Conservation (phyloP, 192 early-diverging fungal species). For the Rhizoclosmatium sp. region DNA sequence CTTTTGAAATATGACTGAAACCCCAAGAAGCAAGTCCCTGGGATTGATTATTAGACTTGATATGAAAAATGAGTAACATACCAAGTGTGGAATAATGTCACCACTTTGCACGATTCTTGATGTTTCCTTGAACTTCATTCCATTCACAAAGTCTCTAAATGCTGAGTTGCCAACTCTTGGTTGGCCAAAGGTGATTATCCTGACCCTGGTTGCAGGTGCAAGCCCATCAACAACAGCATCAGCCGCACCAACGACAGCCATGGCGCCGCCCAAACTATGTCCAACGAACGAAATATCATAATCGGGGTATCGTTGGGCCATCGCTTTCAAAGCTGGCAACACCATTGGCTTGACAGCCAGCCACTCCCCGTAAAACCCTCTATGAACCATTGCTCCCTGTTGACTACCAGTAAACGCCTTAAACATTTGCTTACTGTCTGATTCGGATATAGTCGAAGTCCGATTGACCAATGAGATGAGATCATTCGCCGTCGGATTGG, state of each 20-base stretch:
- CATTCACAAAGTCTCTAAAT: slow-evolving; percentile 33
- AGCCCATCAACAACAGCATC: slow-evolving; percentile 35
- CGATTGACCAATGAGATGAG: not conserved
- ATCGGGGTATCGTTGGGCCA: not conserved
- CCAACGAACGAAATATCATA: slow-evolving; percentile 43
- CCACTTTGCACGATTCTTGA: slow-evolving; percentile 23
- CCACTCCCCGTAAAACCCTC: slow-evolving; percentile 36
- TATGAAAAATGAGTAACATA: not conserved
- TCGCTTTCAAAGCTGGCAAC: not conserved
- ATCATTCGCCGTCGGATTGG: not conserved
- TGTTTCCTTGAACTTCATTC: not conserved
- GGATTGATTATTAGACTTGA: not conserved
- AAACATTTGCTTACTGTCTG: not conserved
- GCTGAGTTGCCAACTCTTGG: slow-evolving; percentile 49
- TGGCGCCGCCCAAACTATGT: slow-evolving; percentile 46
- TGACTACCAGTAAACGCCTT: not conserved
- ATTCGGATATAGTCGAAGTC: too few species aligned
- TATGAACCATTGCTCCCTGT: slow-evolving; percentile 35
- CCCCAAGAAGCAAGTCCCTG: not conserved
- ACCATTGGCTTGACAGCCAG: not conserved
- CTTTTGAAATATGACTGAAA: not conserved
- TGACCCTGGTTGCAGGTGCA: slow-evolving; percentile 3
- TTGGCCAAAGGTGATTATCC: slow-evolving; percentile 41
- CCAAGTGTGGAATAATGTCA: slow-evolving; percentile 32
- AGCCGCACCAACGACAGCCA: slow-evolving; percentile 35